Conservation (phyloP, 139 green algal species). For the Chlamydomonas sphaeroides region DNA sequence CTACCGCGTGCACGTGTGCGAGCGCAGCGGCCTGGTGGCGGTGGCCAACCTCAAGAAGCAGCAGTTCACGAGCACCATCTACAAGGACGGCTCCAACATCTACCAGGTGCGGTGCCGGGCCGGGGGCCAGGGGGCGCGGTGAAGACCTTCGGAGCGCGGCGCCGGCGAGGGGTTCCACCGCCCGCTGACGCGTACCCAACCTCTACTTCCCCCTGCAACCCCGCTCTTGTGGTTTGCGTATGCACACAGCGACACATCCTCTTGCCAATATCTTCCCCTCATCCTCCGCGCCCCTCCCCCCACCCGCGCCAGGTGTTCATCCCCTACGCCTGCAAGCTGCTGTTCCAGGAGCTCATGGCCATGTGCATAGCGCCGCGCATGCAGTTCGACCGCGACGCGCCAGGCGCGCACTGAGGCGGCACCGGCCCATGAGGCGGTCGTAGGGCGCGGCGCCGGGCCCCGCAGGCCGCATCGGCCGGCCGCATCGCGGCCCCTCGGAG, state of each 20-base stretch:
- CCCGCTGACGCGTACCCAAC: too few relatives aligned
- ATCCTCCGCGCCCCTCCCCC: neutral
- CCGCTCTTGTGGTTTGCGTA: too few relatives aligned
- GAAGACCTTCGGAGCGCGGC: neutral
- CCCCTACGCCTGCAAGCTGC: slow-evolving; percentile 95
- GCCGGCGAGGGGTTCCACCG: too few relatives aligned
- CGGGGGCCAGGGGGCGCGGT: neutral
- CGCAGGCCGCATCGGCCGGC: too few relatives aligned
- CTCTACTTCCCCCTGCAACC: too few relatives aligned
- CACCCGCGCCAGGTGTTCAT: slow-evolving; percentile 75
- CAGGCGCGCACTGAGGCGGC: too few relatives aligned
- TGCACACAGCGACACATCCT: neutral
- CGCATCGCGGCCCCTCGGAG: too few relatives aligned
- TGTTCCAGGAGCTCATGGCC: slow-evolving; percentile 96
- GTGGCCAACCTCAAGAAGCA: slow-evolving; percentile 91
- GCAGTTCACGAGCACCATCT: slow-evolving; percentile 78
- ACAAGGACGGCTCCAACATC: slow-evolving; percentile 54
- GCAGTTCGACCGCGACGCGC: slow-evolving; percentile 36
- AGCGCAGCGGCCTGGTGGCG: slow-evolving; percentile 83
- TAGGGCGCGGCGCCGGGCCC: too few relatives aligned
- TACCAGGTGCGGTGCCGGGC: slow-evolving; percentile 16
- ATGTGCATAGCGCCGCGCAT: slow-evolving; percentile 75
- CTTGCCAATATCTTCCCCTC: neutral
- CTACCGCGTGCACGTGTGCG: slow-evolving; percentile 90
- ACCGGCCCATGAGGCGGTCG: too few relatives aligned